Evolutionary conservation across 345 rosid species (phyloP).

Genomic region (Zanthoxylum bungeanum): DNA sequence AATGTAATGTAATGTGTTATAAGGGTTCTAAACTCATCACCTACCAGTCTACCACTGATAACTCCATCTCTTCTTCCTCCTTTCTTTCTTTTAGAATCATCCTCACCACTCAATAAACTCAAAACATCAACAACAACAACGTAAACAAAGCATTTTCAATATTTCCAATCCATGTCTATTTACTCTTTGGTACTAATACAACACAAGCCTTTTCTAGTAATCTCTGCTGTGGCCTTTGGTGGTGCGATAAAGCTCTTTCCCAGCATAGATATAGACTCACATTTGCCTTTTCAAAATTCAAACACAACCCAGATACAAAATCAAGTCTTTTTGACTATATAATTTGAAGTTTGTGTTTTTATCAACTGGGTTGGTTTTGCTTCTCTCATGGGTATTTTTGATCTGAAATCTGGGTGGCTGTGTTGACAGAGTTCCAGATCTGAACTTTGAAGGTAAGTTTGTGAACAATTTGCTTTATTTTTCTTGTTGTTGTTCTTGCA

Average conservation of each 20-base stretch:
- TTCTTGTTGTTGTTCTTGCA: background rate
- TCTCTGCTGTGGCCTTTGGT: conserved; percentile 14
- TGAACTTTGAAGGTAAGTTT: conserved; percentile 36
- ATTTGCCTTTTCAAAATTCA: conserved; percentile 13
- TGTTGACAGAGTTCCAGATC: conserved; percentile 41
- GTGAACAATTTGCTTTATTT: conserved; percentile 9
- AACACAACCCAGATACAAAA: conserved; percentile 25
- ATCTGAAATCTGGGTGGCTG: conserved; percentile 47
- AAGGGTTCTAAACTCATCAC: conserved; percentile 50
- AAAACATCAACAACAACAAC: background rate
- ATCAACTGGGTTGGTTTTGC: conserved; percentile 24
- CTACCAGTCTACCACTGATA: conserved; percentile 82
- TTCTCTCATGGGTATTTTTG: conserved; percentile 6
- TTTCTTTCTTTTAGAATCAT: conserved; percentile 9
- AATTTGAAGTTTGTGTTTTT: conserved; percentile 24
- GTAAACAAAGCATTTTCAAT: background rate
- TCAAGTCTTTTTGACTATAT: conserved; percentile 28
- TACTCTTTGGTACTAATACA: background rate
- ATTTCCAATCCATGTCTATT: conserved; percentile 26
- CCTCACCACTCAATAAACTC: conserved; percentile 15
- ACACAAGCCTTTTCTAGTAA: conserved; percentile 20
- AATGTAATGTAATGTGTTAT: conserved; percentile 15
- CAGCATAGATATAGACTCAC: conserved; percentile 61
- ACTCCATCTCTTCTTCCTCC: conserved; percentile 60
- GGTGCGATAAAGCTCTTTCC: conserved; percentile 53